A percentile compares a stretch with the other conserved stretches of the same genome.
Conservation (phyloP, 768 basidiomycete species). For the Leccinum arenicola region DNA sequence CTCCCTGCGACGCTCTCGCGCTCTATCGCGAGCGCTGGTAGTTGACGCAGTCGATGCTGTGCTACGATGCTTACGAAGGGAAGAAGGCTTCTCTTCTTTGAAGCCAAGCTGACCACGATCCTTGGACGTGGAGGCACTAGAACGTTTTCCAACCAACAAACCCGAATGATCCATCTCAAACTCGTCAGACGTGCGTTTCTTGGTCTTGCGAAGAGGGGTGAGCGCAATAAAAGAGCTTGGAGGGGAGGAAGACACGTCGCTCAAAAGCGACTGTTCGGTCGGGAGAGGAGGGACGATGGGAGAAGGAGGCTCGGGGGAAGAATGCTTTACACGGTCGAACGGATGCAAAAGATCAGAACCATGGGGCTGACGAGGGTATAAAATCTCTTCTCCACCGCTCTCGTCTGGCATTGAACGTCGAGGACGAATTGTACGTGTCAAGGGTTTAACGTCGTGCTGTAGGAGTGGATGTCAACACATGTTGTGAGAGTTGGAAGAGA, state of each 20-base stretch:
- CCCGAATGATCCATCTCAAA: conserved; percentile 78
- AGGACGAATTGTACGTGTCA: conserved; percentile 50
- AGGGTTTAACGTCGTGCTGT: conserved; percentile 44
- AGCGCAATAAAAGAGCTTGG: conserved; percentile 59
- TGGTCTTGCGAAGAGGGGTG: conserved; percentile 50
- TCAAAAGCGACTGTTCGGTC: conserved; percentile 31
- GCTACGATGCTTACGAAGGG: conserved; percentile 67
- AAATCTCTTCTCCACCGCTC: conserved; percentile 87
- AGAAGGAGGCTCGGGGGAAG: conserved; percentile 28
- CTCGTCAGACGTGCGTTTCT: conserved; percentile 79
- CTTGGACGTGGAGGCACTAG: conserved; percentile 29
- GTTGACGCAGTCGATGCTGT: conserved; percentile 53
- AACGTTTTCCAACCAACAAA: conserved; percentile 51
- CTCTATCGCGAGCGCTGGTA: conserved; percentile 38
- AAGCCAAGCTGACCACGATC: conserved; percentile 23
- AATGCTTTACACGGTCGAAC: conserved; percentile 31
- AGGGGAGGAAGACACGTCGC: conserved; percentile 40
- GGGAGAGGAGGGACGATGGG: conserved; percentile 32
- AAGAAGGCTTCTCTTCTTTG: conserved; percentile 50
- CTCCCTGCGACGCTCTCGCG: conserved; percentile 55
- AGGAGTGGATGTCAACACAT: conserved; percentile 2
- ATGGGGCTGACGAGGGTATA: conserved; percentile 70
- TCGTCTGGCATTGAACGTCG: conserved; percentile 74
- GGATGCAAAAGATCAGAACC: conserved; percentile 30
- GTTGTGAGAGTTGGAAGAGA: background rate